A percentile compares a stretch with the other conserved stretches of the same genome.
These are phyloP conservation scores for Hypoxylon trugodes DNA, from an alignment of 495 filamentous ascomycete species.

Conservation along the genomic window DNA sequence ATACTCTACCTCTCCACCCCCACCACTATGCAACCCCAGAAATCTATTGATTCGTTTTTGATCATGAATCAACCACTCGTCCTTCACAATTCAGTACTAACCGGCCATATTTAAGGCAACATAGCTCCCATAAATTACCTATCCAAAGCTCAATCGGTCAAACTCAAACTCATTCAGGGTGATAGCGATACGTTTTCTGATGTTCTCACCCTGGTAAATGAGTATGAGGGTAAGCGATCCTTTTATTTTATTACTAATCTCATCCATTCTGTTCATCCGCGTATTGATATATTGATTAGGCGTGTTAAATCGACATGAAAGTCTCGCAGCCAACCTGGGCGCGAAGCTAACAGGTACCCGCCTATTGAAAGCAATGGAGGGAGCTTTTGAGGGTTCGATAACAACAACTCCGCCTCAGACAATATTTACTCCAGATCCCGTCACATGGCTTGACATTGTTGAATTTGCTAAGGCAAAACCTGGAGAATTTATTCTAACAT, in stretches of 20 bases:
- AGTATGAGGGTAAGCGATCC: conserved; percentile 68
- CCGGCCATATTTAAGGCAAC: conserved; percentile 44
- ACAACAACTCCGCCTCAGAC: conserved; percentile 60
- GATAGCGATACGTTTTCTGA: conserved; percentile 55
- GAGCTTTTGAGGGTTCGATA: conserved; percentile 83
- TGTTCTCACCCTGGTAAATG: conserved; percentile 70
- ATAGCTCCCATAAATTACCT: conserved; percentile 85
- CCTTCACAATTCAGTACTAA: conserved; percentile 17
- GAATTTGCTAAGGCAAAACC: conserved; percentile 84
- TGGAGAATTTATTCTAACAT: conserved; percentile 77
- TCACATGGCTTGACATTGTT: conserved; percentile 86
- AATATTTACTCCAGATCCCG: conserved; percentile 63
- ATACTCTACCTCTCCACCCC: conserved; percentile 25
- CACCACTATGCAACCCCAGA: conserved; percentile 20
- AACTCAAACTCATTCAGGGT: conserved; percentile 56
- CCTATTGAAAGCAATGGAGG: conserved; percentile 83
- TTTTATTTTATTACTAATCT: background rate
- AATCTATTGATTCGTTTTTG: conserved; percentile 4
- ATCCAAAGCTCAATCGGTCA: conserved; percentile 46
- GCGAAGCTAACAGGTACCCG: conserved; percentile 84
- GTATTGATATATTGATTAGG: conserved; percentile 50
- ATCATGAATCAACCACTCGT: background rate
- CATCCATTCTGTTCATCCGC: conserved; percentile 9
- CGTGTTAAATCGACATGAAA: conserved; percentile 84
- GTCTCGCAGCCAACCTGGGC: conserved; percentile 83